Percentiles rank a stretch among this genome's conserved stretches.
Evolutionary conservation across 2,329 filamentous ascomycete species (phyloP).

Genomic region (Aspergillus costaricaensis): DNA sequence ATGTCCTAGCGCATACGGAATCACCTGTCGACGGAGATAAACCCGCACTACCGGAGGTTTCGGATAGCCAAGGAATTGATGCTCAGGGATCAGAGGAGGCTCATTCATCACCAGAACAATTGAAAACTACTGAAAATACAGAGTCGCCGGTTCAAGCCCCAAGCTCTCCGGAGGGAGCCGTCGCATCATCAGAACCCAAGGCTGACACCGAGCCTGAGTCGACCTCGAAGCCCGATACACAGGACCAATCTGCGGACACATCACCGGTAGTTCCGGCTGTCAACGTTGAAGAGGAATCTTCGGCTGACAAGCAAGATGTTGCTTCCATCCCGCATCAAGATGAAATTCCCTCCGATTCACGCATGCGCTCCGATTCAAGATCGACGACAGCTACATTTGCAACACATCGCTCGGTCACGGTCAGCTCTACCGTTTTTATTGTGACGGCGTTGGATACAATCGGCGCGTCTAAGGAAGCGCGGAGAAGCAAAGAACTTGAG

Average conservation of each 20-base stretch:
- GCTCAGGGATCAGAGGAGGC: constrained; percentile 21
- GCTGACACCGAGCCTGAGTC: constrained; percentile 21
- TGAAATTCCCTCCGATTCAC: constrained; percentile 30
- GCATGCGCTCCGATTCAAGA: constrained; percentile 61
- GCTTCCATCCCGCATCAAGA: constrained; percentile 25
- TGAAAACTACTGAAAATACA: constrained; percentile 22
- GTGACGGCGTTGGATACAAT: constrained; percentile 91
- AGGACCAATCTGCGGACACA: not conserved
- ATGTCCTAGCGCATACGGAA: constrained; percentile 29
- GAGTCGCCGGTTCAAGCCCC: constrained; percentile 27
- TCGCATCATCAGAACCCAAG: constrained; percentile 27
- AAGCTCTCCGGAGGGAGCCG: constrained; percentile 27
- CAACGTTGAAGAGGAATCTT: constrained; percentile 17
- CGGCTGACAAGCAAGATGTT: constrained; percentile 20
- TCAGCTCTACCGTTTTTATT: constrained; percentile 95
- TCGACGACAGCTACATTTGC: constrained; percentile 58
- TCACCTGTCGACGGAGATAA: constrained; percentile 36
- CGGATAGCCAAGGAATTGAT: constrained; percentile 33
- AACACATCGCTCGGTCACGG: constrained; percentile 61
- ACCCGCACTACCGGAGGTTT: constrained; percentile 30
- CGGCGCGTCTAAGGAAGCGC: constrained; percentile 84
- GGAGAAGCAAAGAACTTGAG: constrained; percentile 78
- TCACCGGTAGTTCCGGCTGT: constrained; percentile 17
- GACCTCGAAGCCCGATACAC: constrained; percentile 22
- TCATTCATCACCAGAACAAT: constrained; percentile 7